Base-by-base conservation (phyloP, 2,329 filamentous ascomycete species). In the Drechslerella dactyloides region DNA sequence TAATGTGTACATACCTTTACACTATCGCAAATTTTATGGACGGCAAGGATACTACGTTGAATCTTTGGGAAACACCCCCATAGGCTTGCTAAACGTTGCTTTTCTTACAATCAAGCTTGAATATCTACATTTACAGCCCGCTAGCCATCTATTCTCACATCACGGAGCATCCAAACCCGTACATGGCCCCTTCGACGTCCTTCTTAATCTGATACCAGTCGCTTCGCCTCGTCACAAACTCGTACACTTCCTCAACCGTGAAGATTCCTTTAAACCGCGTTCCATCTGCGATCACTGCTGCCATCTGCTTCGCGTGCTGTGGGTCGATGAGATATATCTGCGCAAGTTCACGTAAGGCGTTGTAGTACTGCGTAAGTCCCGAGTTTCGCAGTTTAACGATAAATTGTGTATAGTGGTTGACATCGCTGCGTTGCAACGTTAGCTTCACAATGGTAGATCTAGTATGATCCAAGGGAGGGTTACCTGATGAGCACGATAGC, bases 111-210 rank as follows among this genome's bases (percentile, higher is more conserved):
- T 4, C 4, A 33, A 8, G 8, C 27, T 4, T 3, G 3, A 33
- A 8, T 33, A 3, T 33, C 8, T 3, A 33, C 27, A 33, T 33
- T 33, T 33, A 33, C 27, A 33, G 8, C 8, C 27, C 27, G 27
- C 27, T 33, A 46, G 15, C 19, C 13, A n/a, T 3, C 15, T 17
- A 30, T 46, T 54, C 61, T 84, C 80, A 97, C 92, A 97, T 97
- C 48, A 96, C 78, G 51, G 79, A 79, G 80, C 94, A 99, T 70
- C 94, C 93, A 79, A 96, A 86, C 2, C 94, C 94, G 81, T 97
- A 97, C 92, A 99, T 97, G 73, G 92, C 92, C 80, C 90, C 89
- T 83, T 99, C 94, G 4, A 99, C 94, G 74, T 92, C 87, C 74
- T 86, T 87, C 81, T 89, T 90, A 10, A 99, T 91, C 76, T 89